Base-by-base conservation (phyloP, 345 rosid genomes). In the Psidium friedrichsthalianum region DNA sequence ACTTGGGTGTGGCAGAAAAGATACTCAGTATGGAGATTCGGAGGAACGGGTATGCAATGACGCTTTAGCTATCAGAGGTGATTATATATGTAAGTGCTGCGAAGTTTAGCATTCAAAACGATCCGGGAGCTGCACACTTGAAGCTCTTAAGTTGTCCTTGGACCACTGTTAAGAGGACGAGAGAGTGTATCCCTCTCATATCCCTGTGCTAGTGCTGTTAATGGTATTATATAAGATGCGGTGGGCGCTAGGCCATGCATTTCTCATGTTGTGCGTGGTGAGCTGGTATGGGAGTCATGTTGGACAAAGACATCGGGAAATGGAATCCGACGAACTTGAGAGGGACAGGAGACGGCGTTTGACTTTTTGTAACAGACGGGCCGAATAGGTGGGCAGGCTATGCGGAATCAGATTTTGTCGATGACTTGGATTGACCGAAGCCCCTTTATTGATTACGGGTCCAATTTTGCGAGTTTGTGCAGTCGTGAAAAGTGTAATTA, bases 1-100 rank as follows among this genome's bases (percentile, higher is more conserved):
- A 27, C 0, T 59, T 27, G 6, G 74, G 15, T 59, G 69, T 5
- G 27, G 18, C 36, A 59, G 27, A n/a, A 59, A 27, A 59, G 55
- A n/a, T n/a, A 29, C 36, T n/a, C 32, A 1, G 27, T 13, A 59
- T n/a, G 69, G 1, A n/a, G 69, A n/a, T n/a, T 59, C 14, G n/a
- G 1, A 59, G 69, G 69, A 6, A 59, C 0, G n/a, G 69, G 69
- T 27, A 0, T 59, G 9, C 36, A 59, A 59, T 36, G 69, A 59
- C 0, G 1, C 69, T 59, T 13, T 0, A 59, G 18, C 36, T n/a
- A n/a, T 59, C 20, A 14, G 0, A 59, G 0, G 0, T 59, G 18
- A 59, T 13, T 59, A 13, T 32, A n/a, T 27, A 1, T 5, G 69
- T 27, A 27, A n/a, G n/a, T 59, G 5, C 18, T 2, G 13, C 13